Conservation (phyloP, 441 rosid species). For the Rhodomyrtus psidioides region DNA sequence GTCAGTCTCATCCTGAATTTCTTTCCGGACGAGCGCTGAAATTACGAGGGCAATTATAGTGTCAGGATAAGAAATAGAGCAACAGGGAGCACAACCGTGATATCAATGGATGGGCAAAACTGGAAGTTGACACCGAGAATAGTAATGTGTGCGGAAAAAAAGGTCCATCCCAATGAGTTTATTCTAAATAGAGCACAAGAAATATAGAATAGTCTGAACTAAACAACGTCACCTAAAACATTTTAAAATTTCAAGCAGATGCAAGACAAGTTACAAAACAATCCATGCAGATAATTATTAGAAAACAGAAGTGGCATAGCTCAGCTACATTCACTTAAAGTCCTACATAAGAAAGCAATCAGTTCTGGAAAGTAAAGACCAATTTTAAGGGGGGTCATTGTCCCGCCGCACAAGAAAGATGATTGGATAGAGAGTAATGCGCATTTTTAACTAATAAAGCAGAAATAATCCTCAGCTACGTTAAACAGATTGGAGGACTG, state of each 20-base stretch:
- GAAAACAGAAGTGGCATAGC: neutral
- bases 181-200: neutral
- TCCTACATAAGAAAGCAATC: neutral
- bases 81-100: neutral
- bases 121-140: neutral
- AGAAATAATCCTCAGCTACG: neutral
- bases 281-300: neutral
- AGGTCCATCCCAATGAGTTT: neutral
- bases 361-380: neutral
- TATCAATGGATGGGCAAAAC: neutral
- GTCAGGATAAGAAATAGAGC: neutral
- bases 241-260: neutral
- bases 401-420: neutral
- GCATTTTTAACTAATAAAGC: neutral
- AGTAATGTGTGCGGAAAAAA: neutral
- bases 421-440: neutral
- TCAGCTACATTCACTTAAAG: neutral
- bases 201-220: neutral
- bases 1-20: slow-evolving; percentile 86
- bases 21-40: slow-evolving; percentile 63
- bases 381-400: neutral
- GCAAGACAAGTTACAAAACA: neutral
- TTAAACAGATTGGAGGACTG: neutral
- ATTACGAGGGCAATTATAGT: neutral
- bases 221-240: neutral